phyloP scores from a whole-genome alignment of 306 rosid genomes.

The Dryas drummondii region DNA sequence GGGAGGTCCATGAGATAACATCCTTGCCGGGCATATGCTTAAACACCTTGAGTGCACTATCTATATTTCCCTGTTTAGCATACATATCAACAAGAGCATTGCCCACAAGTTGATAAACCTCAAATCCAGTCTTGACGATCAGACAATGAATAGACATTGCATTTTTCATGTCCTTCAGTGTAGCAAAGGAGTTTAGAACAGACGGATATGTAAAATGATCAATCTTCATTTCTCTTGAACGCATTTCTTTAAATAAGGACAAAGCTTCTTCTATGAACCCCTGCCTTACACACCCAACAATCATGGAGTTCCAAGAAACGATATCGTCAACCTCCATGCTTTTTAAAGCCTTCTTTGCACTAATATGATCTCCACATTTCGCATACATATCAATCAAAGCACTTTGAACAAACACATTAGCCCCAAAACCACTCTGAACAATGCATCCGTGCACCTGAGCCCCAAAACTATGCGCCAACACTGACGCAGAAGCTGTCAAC shows the following conservation, averaged over 20 bases:
- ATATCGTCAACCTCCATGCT: slow-evolving; percentile 68
- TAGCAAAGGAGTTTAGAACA: slow-evolving; percentile 56
- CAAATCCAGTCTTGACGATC: slow-evolving; percentile 73
- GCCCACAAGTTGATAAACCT: slow-evolving; percentile 57
- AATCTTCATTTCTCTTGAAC: slow-evolving; percentile 55
- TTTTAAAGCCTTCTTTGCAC: slow-evolving; percentile 53
- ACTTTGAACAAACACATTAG: slow-evolving; percentile 76
- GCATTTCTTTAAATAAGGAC: slow-evolving; percentile 65
- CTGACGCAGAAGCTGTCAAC: slow-evolving; percentile 71
- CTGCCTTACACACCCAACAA: slow-evolving; percentile 77
- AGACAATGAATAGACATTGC: slow-evolving; percentile 58
- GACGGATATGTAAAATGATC: slow-evolving; percentile 88
- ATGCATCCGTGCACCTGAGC: slow-evolving; percentile 71
- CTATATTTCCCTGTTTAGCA: slow-evolving; percentile 60
- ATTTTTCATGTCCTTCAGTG: slow-evolving; percentile 35
- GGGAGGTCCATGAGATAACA: slow-evolving; percentile 91
- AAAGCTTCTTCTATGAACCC: slow-evolving; percentile 65
- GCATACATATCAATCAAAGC: slow-evolving; percentile 83
- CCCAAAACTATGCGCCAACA: slow-evolving; percentile 60
- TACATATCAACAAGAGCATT: slow-evolving; percentile 92
- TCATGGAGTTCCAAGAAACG: slow-evolving; percentile 86
- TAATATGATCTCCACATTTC: slow-evolving; percentile 62
- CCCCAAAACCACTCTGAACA: slow-evolving; percentile 60
- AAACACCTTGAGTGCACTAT: slow-evolving; percentile 58
- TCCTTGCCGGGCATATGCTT: slow-evolving; percentile 59